Base-by-base conservation (phyloP, 2,329 filamentous ascomycete genomes). In the Canariomyces notabilis region DNA sequence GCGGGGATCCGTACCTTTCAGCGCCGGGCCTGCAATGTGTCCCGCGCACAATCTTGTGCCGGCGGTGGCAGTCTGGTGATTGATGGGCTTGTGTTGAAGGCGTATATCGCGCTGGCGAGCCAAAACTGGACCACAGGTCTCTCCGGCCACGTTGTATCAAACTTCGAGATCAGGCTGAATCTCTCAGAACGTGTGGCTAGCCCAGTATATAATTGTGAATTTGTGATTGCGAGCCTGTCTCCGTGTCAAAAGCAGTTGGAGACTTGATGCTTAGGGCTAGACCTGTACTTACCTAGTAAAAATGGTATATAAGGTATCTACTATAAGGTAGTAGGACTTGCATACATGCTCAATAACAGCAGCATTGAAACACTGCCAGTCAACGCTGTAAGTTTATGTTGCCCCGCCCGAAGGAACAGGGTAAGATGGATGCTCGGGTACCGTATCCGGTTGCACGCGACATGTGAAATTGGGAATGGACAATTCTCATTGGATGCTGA, bases 171-270 rank as follows among this genome's bases (percentile, higher is more conserved):
- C 23, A 19, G 23, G 38, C 23, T 29, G 7, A 8, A 29, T 29
- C 22, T 26, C 14, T 29, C 26, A 12, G 14, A 29, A 29, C 4
- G 12, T 4, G 33, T 35, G 12, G 26, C 40, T 29, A 8, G 26
- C 26, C 9, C 26, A 3, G 4, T 4, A 29, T 4, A 29, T 8
- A 3, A 29, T 29, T 3, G 26, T n/a, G n/a, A n/a, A n/a, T 29
- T 29, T 21, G 12, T n/a, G 9, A 39, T 23, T n/a, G 35, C 26
- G 38, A 33, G 50, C 48, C 50, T n/a, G n/a, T n/a, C n/a, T n/a
- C n/a, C n/a, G n/a, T n/a, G n/a, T n/a, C n/a, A n/a, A n/a, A n/a
- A n/a, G n/a, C n/a, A n/a, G n/a, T n/a, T n/a, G n/a, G n/a, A n/a
- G n/a, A n/a, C n/a, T n/a, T n/a, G n/a, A n/a, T n/a, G n/a, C n/a